Evolutionary conservation across 257 asterid species (phyloP).

Genomic region (Mitragyna speciosa): DNA sequence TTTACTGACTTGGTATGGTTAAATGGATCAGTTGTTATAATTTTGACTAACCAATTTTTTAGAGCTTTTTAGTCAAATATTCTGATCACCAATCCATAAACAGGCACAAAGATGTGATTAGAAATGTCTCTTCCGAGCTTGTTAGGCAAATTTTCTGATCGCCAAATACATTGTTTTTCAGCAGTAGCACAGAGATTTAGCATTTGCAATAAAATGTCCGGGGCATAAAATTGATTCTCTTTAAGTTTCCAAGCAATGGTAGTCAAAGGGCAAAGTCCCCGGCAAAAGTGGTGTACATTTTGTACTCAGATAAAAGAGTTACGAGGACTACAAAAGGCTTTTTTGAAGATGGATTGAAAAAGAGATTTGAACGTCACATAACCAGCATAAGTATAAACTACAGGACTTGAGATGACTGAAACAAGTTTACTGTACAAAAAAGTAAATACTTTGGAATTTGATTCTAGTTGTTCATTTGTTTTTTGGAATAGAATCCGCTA

Average conservation of each 20-base stretch:
- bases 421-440: no score
- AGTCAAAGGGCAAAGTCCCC: neutral
- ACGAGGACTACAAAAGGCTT: neutral
- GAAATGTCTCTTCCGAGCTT: neutral
- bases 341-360: neutral
- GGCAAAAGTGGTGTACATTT: neutral
- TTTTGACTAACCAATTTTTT: no score
- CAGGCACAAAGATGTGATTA: neutral
- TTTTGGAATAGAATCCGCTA: no score
- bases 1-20: neutral
- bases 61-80: no score
- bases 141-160: neutral
- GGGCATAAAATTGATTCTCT: neutral
- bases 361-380: no score
- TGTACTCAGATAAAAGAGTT: neutral
- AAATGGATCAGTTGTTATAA: no score
- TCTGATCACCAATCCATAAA: no score
- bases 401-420: no score
- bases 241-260: neutral
- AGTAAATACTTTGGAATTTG: no score
- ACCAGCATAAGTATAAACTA: no score
- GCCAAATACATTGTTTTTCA: no score
- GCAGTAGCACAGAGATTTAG: neutral
- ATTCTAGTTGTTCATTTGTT: no score
- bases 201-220: neutral